Conservation (phyloP, 2,329 filamentous ascomycete species). For the Penicillium sp. region DNA sequence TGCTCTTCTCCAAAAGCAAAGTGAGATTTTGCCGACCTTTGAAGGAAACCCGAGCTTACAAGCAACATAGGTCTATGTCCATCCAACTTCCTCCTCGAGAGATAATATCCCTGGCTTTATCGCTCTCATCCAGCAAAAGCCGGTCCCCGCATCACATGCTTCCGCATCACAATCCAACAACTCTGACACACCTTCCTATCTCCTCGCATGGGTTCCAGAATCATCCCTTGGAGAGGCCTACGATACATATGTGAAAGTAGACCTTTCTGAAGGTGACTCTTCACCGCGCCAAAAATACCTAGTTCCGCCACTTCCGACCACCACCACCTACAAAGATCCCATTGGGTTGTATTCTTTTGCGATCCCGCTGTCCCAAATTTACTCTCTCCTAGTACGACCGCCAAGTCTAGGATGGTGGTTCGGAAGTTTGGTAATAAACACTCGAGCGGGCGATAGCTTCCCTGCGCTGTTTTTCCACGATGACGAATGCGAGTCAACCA, state of each 20-base stretch:
- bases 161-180: constrained; percentile 44
- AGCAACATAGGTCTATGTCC: constrained; percentile 76
- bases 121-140: constrained; percentile 87
- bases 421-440: constrained; percentile 91
- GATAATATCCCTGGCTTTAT: constrained; percentile 96
- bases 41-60: constrained; percentile 4
- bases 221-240: constrained; percentile 80
- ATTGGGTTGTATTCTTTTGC: constrained; percentile 86
- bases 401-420: constrained; percentile 99
- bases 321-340: constrained; percentile 69
- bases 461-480: constrained; percentile 97
- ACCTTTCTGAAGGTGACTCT: constrained; percentile 76
- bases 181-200: constrained; percentile 65
- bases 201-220: constrained; percentile 93
- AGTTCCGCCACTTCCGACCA: constrained; percentile 85
- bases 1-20: constrained; percentile 96
- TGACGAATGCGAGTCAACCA: constrained; percentile 92
- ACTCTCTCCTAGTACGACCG: constrained; percentile 83
- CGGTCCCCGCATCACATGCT: constrained; percentile 34
- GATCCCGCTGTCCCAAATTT: constrained; percentile 84
- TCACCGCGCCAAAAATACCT: constrained; percentile 84
- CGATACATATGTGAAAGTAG: constrained; percentile 92
- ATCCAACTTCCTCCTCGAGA: constrained; percentile 86
- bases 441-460: constrained; percentile 84
- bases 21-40: constrained; percentile 44